A percentile compares a stretch with the other conserved stretches of the same genome.
phyloP scores from a whole-genome alignment of 1,139 yeast genomes.

The Sugiyamaella japonica region DNA sequence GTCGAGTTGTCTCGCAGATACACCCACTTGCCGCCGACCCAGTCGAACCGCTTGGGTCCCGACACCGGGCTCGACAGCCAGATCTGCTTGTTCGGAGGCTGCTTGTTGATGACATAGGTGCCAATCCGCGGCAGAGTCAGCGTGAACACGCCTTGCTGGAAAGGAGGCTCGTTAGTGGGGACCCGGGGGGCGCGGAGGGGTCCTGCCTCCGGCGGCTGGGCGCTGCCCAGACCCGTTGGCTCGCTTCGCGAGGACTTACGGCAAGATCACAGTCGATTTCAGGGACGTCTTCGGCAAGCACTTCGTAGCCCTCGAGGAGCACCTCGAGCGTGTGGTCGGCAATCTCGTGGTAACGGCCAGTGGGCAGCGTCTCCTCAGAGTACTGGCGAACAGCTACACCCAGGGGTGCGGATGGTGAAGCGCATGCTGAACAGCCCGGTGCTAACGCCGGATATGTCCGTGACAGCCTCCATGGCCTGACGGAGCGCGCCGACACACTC shows the following conservation, averaged over 20 bases:
- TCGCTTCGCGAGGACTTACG: slow-evolving; percentile 33
- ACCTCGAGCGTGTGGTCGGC: slow-evolving; percentile 66
- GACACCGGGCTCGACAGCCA: slow-evolving; percentile 91
- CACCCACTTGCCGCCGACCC: slow-evolving; percentile 42
- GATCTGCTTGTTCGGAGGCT: slow-evolving; percentile 90
- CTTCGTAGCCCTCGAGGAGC: slow-evolving; percentile 64
- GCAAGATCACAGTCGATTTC: slow-evolving; percentile 75
- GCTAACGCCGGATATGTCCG: not conserved
- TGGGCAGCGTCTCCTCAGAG: slow-evolving; percentile 6
- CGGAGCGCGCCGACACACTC: not conserved
- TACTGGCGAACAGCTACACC: not conserved
- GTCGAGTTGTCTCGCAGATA: slow-evolving; percentile 43
- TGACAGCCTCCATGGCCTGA: not conserved
- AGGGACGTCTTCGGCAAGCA: slow-evolving; percentile 56
- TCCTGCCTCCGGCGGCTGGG: too few relatives aligned
- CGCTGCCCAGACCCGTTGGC: slow-evolving; percentile 1
- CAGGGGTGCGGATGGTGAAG: too few relatives aligned
- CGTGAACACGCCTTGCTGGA: slow-evolving; percentile 75
- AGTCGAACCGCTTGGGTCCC: slow-evolving; percentile 74
- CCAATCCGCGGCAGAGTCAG: slow-evolving; percentile 66
- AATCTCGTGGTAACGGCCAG: slow-evolving; percentile 54
- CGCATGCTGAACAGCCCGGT: too few relatives aligned
- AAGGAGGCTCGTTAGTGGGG: not conserved
- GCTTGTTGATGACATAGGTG: slow-evolving; percentile 85
- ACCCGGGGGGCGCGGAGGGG: too few relatives aligned